phyloP scores from a whole-genome alignment of 2,329 filamentous ascomycete genomes.

The Penicillium sp. region DNA sequence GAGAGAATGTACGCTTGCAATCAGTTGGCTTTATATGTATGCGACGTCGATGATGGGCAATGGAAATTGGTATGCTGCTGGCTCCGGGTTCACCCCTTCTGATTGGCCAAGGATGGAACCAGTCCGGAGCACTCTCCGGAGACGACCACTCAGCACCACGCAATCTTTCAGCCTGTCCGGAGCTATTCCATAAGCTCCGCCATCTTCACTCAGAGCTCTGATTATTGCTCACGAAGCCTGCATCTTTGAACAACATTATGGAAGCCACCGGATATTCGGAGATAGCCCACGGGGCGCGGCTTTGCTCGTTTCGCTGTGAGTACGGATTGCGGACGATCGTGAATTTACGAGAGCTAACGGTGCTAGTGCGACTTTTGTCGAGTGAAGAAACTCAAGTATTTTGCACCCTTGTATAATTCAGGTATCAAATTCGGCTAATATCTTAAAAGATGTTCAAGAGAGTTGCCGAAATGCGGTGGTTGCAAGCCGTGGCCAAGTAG shows the following conservation, averaged over 20 bases:
- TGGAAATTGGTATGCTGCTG: background rate
- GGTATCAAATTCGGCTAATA: background rate
- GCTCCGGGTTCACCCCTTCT: background rate
- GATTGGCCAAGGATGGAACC: background rate
- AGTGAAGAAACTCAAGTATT: constrained; percentile 13
- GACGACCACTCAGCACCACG: background rate
- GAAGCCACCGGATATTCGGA: background rate
- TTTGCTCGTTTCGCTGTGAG: background rate
- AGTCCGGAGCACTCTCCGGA: background rate
- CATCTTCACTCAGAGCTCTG: background rate
- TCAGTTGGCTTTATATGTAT: background rate
- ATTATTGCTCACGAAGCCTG: background rate
- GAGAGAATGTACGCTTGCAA: background rate
- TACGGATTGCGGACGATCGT: background rate
- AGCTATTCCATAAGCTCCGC: background rate
- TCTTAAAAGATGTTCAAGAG: constrained; percentile 7
- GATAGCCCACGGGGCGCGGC: background rate
- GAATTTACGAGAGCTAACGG: background rate
- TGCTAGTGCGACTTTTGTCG: constrained; percentile 8
- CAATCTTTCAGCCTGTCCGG: constrained; percentile 20
- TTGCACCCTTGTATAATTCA: background rate
- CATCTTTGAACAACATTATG: background rate
- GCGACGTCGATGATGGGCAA: background rate
- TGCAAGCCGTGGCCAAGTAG: constrained; percentile 14
- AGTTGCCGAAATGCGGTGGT: constrained; percentile 13